These are phyloP conservation scores for Mortierella sp. DNA, from an alignment of 371 early-diverging fungal genomes.

Conservation along the genomic window DNA sequence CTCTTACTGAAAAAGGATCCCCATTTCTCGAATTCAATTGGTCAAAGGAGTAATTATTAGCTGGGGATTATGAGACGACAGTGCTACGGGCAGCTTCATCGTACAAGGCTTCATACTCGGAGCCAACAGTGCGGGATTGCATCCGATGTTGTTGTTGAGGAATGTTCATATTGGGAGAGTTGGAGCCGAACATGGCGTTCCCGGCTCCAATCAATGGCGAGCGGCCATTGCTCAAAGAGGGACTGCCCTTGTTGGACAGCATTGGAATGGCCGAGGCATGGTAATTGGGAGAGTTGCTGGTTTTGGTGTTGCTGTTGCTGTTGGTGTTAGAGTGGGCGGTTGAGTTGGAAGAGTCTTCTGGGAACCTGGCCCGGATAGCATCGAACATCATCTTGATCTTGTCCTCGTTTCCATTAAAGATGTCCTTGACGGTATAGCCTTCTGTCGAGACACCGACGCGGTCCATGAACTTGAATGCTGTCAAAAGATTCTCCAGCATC, in stretches of 20 bases:
- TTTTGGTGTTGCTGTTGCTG: background rate
- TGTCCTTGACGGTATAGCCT: constrained; percentile 67
- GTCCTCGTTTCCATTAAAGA: constrained; percentile 67
- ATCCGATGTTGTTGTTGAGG: constrained; percentile 4
- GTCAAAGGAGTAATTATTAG: too few species aligned
- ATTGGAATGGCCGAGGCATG: background rate
- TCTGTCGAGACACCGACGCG: constrained; percentile 63
- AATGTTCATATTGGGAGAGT: too few species aligned
- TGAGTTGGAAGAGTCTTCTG: constrained; percentile 12
- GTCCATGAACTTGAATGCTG: constrained; percentile 69
- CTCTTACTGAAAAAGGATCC: too few species aligned
- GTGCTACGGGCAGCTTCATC: constrained; percentile 54
- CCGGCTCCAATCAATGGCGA: constrained; percentile 11
- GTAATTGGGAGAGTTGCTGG: background rate
- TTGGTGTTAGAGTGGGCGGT: background rate
- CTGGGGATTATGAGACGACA: constrained; percentile 14
- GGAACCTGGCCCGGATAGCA: constrained; percentile 55
- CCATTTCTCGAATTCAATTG: too few species aligned
- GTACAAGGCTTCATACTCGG: constrained; percentile 49
- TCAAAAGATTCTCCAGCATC: constrained; percentile 65
- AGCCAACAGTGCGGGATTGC: constrained; percentile 22
- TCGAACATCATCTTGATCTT: constrained; percentile 67
- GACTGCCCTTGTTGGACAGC: constrained; percentile 11
- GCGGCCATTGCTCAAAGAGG: constrained; percentile 9
- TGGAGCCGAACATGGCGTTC: background rate